Evolutionary conservation across 2,329 filamentous ascomycete genomes (phyloP).

Genomic region (Xylariales sp.): DNA sequence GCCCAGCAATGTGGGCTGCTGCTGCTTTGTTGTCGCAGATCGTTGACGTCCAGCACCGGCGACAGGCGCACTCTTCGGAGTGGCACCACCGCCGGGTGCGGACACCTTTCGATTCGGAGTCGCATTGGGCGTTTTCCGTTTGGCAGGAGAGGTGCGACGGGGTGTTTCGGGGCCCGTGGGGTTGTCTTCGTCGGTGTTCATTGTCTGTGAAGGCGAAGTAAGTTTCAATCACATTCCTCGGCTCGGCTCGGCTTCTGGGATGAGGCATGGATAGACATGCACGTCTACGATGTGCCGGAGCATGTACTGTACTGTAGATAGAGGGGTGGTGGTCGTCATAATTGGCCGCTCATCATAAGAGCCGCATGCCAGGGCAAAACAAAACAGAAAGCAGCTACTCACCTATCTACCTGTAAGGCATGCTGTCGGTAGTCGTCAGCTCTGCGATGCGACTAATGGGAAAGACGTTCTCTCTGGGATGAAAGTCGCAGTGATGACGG

Average conservation of each 20-base stretch:
- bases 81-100: conserved; percentile 16
- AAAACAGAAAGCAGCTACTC: neutral
- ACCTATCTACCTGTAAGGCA: conserved; percentile 10
- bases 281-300: conserved; percentile 10
- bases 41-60: conserved; percentile 19
- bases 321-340: conserved; percentile 9
- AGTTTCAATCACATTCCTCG: conserved; percentile 19
- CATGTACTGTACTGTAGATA: too few relatives aligned
- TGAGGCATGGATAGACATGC: conserved; percentile 10
- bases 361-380: conserved; percentile 13
- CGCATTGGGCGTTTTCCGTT: conserved; percentile 16
- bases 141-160: conserved; percentile 11
- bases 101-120: conserved; percentile 13
- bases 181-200: conserved; percentile 28
- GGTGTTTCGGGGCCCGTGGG: conserved; percentile 21
- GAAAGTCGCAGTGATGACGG: neutral
- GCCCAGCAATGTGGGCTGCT: conserved; percentile 22
- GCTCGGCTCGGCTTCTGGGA: neutral
- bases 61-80: conserved; percentile 16
- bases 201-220: conserved; percentile 19
- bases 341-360: conserved; percentile 13
- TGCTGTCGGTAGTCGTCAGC: conserved; percentile 6
- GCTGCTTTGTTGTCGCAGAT: conserved; percentile 19
- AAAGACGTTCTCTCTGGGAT: neutral
- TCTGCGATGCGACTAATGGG: neutral